A percentile compares a stretch with the other conserved stretches of the same genome.
Evolutionary conservation across 2,329 filamentous ascomycete species (phyloP).

Genomic region (Zasmidium citrigriseum): DNA sequence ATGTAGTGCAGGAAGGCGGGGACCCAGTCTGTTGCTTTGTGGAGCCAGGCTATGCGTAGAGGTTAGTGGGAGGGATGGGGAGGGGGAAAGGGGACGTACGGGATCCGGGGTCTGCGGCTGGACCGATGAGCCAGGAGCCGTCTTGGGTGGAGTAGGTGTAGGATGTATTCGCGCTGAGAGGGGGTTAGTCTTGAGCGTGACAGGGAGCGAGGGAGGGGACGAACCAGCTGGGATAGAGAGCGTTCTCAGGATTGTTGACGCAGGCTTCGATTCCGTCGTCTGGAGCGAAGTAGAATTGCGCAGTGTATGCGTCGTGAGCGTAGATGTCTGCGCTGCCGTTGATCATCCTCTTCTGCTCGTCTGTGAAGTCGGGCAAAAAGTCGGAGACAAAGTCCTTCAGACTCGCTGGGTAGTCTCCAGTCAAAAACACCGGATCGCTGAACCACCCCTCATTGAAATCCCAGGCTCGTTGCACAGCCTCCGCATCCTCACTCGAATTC

Average conservation of each 20-base stretch:
- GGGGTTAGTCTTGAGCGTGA: background rate
- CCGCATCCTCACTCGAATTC: conserved; percentile 37
- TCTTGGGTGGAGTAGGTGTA: conserved; percentile 32
- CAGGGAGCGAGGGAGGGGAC: background rate
- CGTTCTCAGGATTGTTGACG: conserved; percentile 32
- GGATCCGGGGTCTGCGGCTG: conserved; percentile 32
- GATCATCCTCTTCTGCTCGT: conserved; percentile 34
- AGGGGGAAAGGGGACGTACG: conserved; percentile 6
- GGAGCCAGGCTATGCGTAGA: background rate
- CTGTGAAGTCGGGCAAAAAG: conserved; percentile 37
- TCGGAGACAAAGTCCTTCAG: conserved; percentile 38
- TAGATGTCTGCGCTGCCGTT: conserved; percentile 39
- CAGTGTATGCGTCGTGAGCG: conserved; percentile 41
- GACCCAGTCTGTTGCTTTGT: conserved; percentile 38
- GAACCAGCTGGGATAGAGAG: conserved; percentile 35
- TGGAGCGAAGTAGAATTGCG: conserved; percentile 37
- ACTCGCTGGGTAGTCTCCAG: conserved; percentile 45
- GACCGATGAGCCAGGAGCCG: conserved; percentile 36
- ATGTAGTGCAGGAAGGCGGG: conserved; percentile 36
- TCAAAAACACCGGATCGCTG: conserved; percentile 46
- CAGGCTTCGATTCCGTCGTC: conserved; percentile 40
- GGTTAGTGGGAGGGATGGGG: background rate
- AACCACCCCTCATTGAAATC: conserved; percentile 47
- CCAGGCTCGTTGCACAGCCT: conserved; percentile 37
- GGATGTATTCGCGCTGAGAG: conserved; percentile 29